These are phyloP conservation scores for Rosa hybrid DNA, from an alignment of 331 rosid species.

Conservation along the genomic window DNA sequence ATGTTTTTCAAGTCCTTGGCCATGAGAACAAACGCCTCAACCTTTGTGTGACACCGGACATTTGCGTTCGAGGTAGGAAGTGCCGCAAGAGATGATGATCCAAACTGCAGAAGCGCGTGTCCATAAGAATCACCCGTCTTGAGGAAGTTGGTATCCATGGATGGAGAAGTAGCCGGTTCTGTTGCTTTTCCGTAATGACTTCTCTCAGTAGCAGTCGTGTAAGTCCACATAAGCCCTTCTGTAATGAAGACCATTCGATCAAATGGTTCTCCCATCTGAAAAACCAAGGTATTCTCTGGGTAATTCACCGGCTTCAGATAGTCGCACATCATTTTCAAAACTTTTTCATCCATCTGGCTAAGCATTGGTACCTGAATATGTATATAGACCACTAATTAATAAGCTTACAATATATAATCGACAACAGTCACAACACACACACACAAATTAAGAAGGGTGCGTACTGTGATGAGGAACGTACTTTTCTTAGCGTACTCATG, in stretches of 20 bases:
- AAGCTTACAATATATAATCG: not conserved
- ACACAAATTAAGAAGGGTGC: no score
- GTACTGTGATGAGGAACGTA: not conserved
- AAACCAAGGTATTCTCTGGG: not conserved
- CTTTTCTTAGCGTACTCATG: slow-evolving; percentile 4
- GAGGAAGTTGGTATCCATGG: not conserved
- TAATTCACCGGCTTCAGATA: slow-evolving; percentile 1
- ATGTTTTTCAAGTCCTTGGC: not conserved
- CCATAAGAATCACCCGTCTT: not conserved
- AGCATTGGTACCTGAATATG: slow-evolving; percentile 9
- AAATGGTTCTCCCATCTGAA: not conserved
- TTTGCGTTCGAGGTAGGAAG: not conserved
- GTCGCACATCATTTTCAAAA: not conserved
- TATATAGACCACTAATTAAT: not conserved
- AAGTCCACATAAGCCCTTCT: not conserved
- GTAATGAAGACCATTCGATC: not conserved
- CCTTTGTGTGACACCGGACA: not conserved
- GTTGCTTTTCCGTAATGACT: no score
- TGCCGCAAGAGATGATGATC: not conserved
- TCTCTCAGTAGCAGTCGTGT: not conserved
- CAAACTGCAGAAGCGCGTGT: not conserved
- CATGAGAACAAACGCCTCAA: not conserved
- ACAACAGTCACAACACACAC: not conserved
- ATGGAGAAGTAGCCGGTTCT: not conserved
- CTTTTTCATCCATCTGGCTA: slow-evolving; percentile 7